Base-by-base conservation (phyloP, 2,329 filamentous ascomycete species). In the Exophiala lecanii-corni region DNA sequence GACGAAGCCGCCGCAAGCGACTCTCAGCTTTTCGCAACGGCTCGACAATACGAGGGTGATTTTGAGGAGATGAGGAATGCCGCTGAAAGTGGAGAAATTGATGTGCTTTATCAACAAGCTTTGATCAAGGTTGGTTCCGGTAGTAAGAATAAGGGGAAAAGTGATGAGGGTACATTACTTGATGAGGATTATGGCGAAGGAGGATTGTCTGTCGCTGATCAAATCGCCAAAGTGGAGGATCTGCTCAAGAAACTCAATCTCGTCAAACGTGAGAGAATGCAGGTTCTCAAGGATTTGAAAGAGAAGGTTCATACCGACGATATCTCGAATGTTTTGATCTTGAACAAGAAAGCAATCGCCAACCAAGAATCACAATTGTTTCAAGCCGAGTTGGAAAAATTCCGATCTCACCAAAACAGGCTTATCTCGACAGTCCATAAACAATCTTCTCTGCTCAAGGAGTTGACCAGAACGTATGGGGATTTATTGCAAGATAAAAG, bases 301-400 rank as follows among this genome's bases (percentile, higher is more conserved):
- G 89, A 97, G 54, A 97, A 94, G 82, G 92, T 94, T 65, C 57
- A 74, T 50, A 88, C 85, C 54, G 94, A 98, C 59, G 94, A 98
- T 59, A 98, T 98, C 51, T 96, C 89, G 4, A 92, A 95, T 59
- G 89, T 97, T 9, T 74, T 98, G 47, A 98, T 98, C 43, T 71
- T 98, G 46, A 98, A 98, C 73, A 97, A 97, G 63, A 98, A 97
- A 67, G 84, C 88, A 2, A 91, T 97, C 58, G 78, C 88, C 15
- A 94, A 88, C 59, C 91, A 92, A 58, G 92, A 98, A 63, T 82
- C 75, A 9, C 88, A 95, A 58, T 76, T 98, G 2, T 98, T 98
- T 68, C 86, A 96, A 62, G 82, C 88, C 12, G 92, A 98, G 64
- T 74, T 98, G n/a, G 91, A 97, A 66, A 98, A 98, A 64, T 98